phyloP scores from a whole-genome alignment of 176 grass and related monocot genomes.

The Musa schizocarpa region DNA sequence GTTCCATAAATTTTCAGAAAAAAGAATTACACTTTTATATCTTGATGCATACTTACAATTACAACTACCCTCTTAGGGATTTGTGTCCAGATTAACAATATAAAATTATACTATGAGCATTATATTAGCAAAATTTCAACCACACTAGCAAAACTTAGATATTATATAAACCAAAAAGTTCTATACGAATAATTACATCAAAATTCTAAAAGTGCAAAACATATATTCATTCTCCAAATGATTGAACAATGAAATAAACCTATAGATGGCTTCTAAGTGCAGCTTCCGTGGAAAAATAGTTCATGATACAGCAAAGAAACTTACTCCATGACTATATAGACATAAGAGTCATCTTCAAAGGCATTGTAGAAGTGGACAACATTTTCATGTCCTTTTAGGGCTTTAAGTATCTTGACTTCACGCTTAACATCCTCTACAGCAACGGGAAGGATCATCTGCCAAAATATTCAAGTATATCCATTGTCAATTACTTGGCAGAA shows the following conservation, averaged over 20 bases:
- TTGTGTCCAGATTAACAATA: too few relatives aligned
- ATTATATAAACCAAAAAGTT: too few relatives aligned
- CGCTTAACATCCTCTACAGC: slow-evolving; percentile 90
- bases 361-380: slow-evolving; percentile 84
- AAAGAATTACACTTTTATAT: too few relatives aligned
- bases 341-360: slow-evolving; percentile 76
- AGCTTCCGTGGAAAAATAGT: not conserved
- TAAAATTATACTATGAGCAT: too few relatives aligned
- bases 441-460: slow-evolving; percentile 80
- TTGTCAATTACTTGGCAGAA: not conserved
- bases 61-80: too few relatives aligned
- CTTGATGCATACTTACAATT: too few relatives aligned
- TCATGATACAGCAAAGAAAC: slow-evolving; percentile 14
- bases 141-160: too few relatives aligned
- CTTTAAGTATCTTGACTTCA: slow-evolving; percentile 93
- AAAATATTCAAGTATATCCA: slow-evolving; percentile 13
- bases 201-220: not conserved
- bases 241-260: not conserved
- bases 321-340: slow-evolving; percentile 99
- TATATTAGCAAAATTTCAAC: too few relatives aligned
- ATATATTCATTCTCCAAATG: not conserved
- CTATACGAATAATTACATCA: too few relatives aligned
- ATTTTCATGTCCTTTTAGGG: slow-evolving; percentile 80
- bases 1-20: too few relatives aligned
- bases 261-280: too few relatives aligned